Base-by-base conservation (phyloP, 805 yeast genomes). In the Metschnikowia matae region DNA sequence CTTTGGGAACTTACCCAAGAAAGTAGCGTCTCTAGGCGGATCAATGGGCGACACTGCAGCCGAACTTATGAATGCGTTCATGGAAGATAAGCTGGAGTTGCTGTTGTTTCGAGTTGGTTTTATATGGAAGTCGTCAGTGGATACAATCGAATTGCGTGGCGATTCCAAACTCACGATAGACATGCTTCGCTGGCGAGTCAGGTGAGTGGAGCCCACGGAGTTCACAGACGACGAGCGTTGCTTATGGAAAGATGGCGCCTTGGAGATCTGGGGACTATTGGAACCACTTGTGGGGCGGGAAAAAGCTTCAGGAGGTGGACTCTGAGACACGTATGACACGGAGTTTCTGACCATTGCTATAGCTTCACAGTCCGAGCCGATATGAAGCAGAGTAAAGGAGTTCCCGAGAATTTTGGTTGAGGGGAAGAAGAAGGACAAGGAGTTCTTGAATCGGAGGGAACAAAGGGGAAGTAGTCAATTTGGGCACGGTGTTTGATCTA, bases 61-160 rank as follows among this genome's bases (percentile, higher is more conserved):
- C 14, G 46, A 44, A 33, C 46, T 36, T 20, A 44, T 26, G 17
- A 36, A 13, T n/a, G 46, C 46, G 15, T 44, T 44, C 11, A 62
- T 44, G 8, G 62, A 56, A 15, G 56, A 55, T 38, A 65, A 51
- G 44, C 65, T 59, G 17, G 66, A 56, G 44, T 58, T 55, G 51
- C 74, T 68, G 53, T 68, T 67, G 51, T 70, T 71, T 44, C 77
- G 54, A 1, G 71, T 63, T 26, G 64, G 63, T 31, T 65, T 57
- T 17, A 57, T 44, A 42, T 60, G 51, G 35, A 51, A 54, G 48
- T 73, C 78, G 48, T 73, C 78, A 1, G 68, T 60, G 10, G 73
- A 68, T 4, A 69, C 71, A 14, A 73, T 71, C 26, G 73, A 68
- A 54, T 73, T 73, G 38, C 76, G 60, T 3, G 75, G 75, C 55